Percentiles rank a stretch among this genome's conserved stretches.
Evolutionary conservation across 2,329 filamentous ascomycete species (phyloP).

Genomic region (Calonectria hongkongensis): DNA sequence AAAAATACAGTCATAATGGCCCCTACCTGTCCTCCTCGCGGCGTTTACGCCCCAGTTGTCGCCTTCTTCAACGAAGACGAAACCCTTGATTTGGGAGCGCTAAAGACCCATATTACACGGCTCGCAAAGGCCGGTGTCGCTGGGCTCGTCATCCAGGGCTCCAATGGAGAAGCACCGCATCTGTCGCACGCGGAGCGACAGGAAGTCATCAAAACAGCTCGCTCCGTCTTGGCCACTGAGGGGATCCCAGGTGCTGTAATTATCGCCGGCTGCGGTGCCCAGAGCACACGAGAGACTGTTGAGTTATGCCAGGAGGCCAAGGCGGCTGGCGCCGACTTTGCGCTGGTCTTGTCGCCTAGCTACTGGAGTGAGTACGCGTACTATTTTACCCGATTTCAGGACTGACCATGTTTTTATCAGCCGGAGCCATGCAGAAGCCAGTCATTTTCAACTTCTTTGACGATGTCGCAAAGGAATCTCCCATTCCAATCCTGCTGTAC

Average conservation of each 20-base stretch:
- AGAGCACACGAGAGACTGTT: constrained; percentile 81
- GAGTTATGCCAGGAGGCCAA: constrained; percentile 79
- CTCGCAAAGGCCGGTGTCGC: constrained; percentile 79
- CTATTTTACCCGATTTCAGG: constrained; percentile 66
- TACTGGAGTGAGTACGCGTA: constrained; percentile 75
- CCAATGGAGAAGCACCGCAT: constrained; percentile 84
- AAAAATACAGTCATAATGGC: constrained; percentile 3
- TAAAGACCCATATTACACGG: constrained; percentile 72
- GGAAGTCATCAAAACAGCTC: constrained; percentile 76
- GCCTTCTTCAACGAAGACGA: constrained; percentile 76
- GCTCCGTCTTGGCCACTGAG: constrained; percentile 74
- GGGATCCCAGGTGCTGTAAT: constrained; percentile 75
- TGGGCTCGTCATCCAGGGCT: constrained; percentile 82
- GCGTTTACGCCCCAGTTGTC: constrained; percentile 78
- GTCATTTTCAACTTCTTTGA: constrained; percentile 76
- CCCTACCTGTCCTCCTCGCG: constrained; percentile 52
- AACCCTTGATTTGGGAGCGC: constrained; percentile 72
- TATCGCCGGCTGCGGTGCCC: constrained; percentile 81
- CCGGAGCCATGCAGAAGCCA: constrained; percentile 62
- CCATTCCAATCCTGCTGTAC: constrained; percentile 78
- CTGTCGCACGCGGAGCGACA: constrained; percentile 79
- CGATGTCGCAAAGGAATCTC: constrained; percentile 73
- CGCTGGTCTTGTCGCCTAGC: constrained; percentile 79
- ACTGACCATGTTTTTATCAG: constrained; percentile 12
- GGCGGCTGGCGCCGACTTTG: constrained; percentile 79